Evolutionary conservation across 345 rosid species (phyloP), one percentile per base, ranked within the genome.

Genomic region (Nasturtium officinale): DNA sequence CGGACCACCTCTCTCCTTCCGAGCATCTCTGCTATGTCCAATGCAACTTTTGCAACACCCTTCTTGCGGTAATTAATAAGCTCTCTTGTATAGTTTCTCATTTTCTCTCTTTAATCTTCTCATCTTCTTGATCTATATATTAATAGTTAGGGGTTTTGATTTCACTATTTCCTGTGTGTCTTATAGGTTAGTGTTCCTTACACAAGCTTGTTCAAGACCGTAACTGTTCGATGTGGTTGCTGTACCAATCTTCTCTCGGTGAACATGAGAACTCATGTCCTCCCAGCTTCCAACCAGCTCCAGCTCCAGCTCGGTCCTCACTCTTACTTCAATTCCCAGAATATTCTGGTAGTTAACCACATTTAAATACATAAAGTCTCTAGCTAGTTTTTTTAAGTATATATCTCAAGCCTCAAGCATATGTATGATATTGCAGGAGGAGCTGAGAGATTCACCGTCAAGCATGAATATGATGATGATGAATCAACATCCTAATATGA

Each of bases 1-100:
- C 97, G 82, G 97, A 96, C 85, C 90, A 85, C 81, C 86, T 84
- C 85, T 86, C 93, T 79, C 88, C 95, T 82, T 81, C 94, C 80
- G 98, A 96, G 42, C 96, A 96, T 82, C 98, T 96, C 78, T 90
- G 98, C 81, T 96, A 96, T 63, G 97, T 92, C 90, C 96, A 86
- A 65, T 92, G 99, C 92, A 86, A 87, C 87, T 85, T 82, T 66
- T 96, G 99, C 23, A 85, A 90, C 78, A 96, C 96, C 72, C 85
- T 90, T 77, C 96, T 96, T 65, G 97, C 97, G 79, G 98, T 96
- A 87, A 33, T 6, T 32, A 23, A 15, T 23, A n/a, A 9, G 26
- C 53, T 13, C 11, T 29, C 20, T 45, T 18, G 45, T 7, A 48
- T 11, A 38, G 9, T 13, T 20, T 33, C 17, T 76, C 25, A 17